Evolutionary conservation across 2,329 filamentous ascomycete genomes (phyloP).

Genomic region (Cyphellophora attinorum): DNA sequence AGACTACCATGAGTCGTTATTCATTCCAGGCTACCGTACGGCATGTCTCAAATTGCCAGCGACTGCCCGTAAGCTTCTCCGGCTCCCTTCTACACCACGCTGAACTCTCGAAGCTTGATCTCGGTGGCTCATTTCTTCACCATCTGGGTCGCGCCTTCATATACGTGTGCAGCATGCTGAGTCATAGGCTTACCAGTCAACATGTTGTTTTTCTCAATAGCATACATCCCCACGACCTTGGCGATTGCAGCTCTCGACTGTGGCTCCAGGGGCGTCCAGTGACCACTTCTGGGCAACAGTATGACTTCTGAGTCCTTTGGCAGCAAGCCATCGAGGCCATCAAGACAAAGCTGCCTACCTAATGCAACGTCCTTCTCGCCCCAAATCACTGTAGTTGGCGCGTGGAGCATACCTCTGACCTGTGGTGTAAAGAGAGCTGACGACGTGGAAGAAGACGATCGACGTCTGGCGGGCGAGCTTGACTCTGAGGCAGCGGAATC

Average conservation of each 20-base stretch:
- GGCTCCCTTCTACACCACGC: too few species aligned
- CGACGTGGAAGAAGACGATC: conserved; percentile 14
- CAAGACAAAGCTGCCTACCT: conserved; percentile 37
- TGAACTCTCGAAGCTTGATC: too few species aligned
- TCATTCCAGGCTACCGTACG: too few species aligned
- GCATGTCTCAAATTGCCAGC: too few species aligned
- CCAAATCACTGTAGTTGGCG: conserved; percentile 44
- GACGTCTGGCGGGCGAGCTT: conserved; percentile 12
- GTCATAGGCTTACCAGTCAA: conserved; percentile 10
- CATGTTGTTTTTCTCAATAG: conserved; percentile 7
- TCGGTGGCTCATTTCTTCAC: conserved; percentile 19
- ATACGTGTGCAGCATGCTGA: conserved; percentile 14
- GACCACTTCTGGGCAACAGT: conserved; percentile 39
- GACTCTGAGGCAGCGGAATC: conserved; percentile 17
- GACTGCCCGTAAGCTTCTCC: too few species aligned
- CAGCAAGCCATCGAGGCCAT: conserved; percentile 45
- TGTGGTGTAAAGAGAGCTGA: conserved; percentile 31
- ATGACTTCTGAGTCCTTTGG: conserved; percentile 40
- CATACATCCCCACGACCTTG: conserved; percentile 16
- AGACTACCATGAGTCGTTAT: too few species aligned
- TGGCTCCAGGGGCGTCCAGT: conserved; percentile 44
- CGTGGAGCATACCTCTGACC: conserved; percentile 38
- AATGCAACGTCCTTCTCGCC: conserved; percentile 44
- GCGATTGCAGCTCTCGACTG: conserved; percentile 33
- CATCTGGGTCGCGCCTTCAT: conserved; percentile 13